These are phyloP conservation scores for Eimeria brunetti DNA, from an alignment of 169 alveolate genomes.

Conservation along the genomic window DNA sequence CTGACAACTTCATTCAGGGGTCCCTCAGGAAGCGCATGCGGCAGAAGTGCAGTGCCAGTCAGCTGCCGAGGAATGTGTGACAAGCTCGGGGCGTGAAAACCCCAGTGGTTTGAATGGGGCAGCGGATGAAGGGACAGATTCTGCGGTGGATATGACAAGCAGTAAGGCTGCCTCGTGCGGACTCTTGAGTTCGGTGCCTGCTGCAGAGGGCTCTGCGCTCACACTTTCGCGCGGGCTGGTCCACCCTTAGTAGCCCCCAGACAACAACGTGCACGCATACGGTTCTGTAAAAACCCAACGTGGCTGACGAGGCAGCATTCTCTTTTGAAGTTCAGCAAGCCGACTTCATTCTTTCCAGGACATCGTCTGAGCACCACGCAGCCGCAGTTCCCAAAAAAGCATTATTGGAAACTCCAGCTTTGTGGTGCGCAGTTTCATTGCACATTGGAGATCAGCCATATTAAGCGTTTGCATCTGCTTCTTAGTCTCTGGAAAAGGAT, in stretches of 20 bases:
- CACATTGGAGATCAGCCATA: not conserved
- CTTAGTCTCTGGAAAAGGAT: not conserved
- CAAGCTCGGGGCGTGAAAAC: not conserved
- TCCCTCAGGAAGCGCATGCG: not conserved
- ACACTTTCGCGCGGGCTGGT: not conserved
- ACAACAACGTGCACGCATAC: not conserved
- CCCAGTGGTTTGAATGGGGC: not conserved
- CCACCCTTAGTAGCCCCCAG: not conserved
- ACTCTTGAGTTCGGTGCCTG: not conserved
- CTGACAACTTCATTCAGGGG: not conserved
- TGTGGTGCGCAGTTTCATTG: not conserved
- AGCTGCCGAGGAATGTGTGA: not conserved
- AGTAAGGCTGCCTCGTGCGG: not conserved
- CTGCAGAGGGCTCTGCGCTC: not conserved
- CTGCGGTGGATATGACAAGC: not conserved
- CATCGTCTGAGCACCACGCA: no score
- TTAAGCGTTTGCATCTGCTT: not conserved
- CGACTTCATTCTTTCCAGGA: not conserved
- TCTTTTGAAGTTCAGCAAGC: not conserved
- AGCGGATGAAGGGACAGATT: not conserved
- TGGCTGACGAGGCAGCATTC: not conserved
- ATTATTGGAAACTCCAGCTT: not conserved
- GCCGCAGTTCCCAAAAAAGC: no score
- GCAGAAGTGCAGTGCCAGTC: not conserved
- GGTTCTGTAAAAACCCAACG: not conserved